Conservation (phyloP, 2,329 filamentous ascomycete species). For the Triangularia setosa region DNA sequence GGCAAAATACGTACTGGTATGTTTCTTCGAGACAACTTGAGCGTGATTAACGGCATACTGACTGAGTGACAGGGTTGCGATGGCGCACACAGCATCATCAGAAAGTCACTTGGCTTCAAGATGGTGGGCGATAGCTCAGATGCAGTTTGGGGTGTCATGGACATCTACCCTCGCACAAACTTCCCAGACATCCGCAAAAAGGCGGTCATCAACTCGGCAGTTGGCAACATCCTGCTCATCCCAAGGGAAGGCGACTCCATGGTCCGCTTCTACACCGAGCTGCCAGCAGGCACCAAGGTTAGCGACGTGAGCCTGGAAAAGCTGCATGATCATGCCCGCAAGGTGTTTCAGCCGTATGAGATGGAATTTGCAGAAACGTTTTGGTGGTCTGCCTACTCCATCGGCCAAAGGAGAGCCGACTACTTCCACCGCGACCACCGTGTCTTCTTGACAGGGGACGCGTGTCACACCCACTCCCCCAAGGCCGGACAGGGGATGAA, state of each 20-base stretch:
- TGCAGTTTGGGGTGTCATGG: constrained; percentile 55
- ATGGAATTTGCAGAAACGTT: constrained; percentile 51
- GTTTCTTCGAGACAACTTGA: constrained; percentile 46
- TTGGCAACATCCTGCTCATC: constrained; percentile 57
- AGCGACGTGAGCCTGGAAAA: constrained; percentile 50
- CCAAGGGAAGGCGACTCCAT: constrained; percentile 56
- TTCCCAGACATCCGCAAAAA: constrained; percentile 62
- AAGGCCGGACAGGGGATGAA: constrained; percentile 65
- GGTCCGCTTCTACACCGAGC: constrained; percentile 60
- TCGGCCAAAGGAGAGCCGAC: constrained; percentile 58
- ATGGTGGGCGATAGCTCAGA: constrained; percentile 59
- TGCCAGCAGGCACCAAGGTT: constrained; percentile 46
- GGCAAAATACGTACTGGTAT: constrained; percentile 51
- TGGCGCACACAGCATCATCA: constrained; percentile 49
- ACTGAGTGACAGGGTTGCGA: constrained; percentile 43
- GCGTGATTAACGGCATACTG: constrained; percentile 40
- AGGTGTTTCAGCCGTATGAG: constrained; percentile 51
- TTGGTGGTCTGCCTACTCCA: constrained; percentile 63
- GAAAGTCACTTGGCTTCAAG: constrained; percentile 47
- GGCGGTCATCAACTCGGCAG: constrained; percentile 48
- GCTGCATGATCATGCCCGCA: constrained; percentile 48
- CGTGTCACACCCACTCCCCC: constrained; percentile 63
- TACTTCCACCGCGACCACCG: constrained; percentile 53
- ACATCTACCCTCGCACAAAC: constrained; percentile 51
- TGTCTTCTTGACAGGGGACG: constrained; percentile 61